Base-by-base conservation (phyloP, 2,329 filamentous ascomycete species). In the Pseudogymnoascus sp. region DNA sequence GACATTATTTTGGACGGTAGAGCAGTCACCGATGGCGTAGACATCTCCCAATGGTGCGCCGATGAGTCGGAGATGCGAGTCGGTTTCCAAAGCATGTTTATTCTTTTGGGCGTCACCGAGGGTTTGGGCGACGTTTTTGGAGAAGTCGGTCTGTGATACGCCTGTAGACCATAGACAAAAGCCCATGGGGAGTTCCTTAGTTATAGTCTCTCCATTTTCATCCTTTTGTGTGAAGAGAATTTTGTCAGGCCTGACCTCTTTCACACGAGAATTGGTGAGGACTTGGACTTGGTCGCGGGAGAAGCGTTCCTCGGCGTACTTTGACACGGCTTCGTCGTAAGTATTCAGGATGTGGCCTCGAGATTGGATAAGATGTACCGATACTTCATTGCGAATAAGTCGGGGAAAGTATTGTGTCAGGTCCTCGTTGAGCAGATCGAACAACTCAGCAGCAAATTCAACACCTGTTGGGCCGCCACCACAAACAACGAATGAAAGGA, bases 111-210 rank as follows among this genome's bases (percentile, higher is more conserved):
- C 77, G 4, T 88, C 81, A 16, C 85, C 86, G 2, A 99, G 85
- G 71, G 92, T 90, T n/a, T 83, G 79, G 2, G 93, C 88, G 28
- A 99, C 79, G 16, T 80, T 88, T 76, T 92, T 85, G 73, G 86
- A 90, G 68, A 99, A 87, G 25, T 90, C 84, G 4, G 91, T 90
- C 74, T 96, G 95, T 0, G 93, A 82, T 45, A 99, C 93, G 66
- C 95, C 95, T 0, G 95, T 99, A 0, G 95, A 98, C 95, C 95
- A 99, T 13, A 99, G 81, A 71, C 95, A 98, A 79, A 99, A 96
- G 28, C 92, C 95, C 81, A 92, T 93, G 0, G 95, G 93, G 0
- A 99, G 85, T 72, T 99, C 95, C 75, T 99, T 99, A 23, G 87
- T 89, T n/a, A 96, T 71, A 0, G 87, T 76, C 31, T 86, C 84